Percentiles rank a stretch among this genome's conserved stretches.
These are phyloP conservation scores for Xylaria digitata DNA, from an alignment of 2,329 filamentous ascomycete genomes.

Conservation along the genomic window DNA sequence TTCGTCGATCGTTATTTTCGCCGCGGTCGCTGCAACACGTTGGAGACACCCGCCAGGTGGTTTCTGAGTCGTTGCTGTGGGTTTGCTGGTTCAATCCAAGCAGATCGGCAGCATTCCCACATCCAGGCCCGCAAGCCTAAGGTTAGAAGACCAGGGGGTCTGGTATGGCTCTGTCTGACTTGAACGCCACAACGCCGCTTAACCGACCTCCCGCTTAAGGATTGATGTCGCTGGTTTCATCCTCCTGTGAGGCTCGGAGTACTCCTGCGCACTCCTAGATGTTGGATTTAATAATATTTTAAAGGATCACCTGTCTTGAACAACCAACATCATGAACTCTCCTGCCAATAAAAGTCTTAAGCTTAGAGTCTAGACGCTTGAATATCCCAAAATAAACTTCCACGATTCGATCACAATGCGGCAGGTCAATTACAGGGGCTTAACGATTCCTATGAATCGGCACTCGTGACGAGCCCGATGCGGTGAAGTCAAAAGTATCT, in stretches of 20 bases:
- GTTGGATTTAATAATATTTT: slow-evolving; percentile 14
- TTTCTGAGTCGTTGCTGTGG: slow-evolving; percentile 32
- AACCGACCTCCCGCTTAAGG: slow-evolving; percentile 27
- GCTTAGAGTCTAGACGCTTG: neutral
- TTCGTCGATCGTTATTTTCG: slow-evolving; percentile 48
- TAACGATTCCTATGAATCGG: neutral
- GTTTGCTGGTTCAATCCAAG: slow-evolving; percentile 28
- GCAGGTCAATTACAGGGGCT: slow-evolving; percentile 3
- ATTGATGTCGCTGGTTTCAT: slow-evolving; percentile 31
- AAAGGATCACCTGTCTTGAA: neutral
- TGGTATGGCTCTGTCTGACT: slow-evolving; percentile 32
- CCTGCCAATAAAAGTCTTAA: slow-evolving; percentile 4
- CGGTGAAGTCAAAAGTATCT: neutral
- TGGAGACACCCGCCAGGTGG: slow-evolving; percentile 28
- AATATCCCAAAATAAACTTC: slow-evolving; percentile 4
- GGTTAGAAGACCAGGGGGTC: slow-evolving; percentile 24
- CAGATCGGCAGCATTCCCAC: slow-evolving; percentile 37
- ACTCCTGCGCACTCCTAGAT: slow-evolving; percentile 1
- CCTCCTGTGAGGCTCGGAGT: slow-evolving; percentile 14
- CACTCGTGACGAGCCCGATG: neutral
- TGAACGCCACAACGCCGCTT: slow-evolving; percentile 17
- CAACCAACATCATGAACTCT: slow-evolving; percentile 15
- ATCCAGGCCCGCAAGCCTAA: slow-evolving; percentile 17
- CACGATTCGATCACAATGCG: neutral
- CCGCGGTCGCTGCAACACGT: slow-evolving; percentile 26